Evolutionary conservation across 2,329 filamentous ascomycete species (phyloP).

Genomic region (Fusarium proliferatum): DNA sequence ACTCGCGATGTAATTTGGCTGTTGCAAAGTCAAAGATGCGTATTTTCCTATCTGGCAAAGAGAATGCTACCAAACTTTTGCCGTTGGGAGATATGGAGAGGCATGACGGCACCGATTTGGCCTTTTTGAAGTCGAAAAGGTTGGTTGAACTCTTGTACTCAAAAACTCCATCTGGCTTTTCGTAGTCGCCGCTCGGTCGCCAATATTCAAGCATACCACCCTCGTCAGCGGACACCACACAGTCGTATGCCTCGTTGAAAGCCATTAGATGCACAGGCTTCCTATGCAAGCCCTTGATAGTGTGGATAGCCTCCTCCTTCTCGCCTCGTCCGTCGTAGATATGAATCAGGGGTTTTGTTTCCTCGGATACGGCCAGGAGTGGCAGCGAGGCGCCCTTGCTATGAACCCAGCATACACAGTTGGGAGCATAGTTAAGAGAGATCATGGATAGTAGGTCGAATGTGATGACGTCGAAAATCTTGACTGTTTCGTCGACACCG

Average conservation of each 20-base stretch:
- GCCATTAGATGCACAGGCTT: slow-evolving; percentile 84
- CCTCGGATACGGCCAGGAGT: slow-evolving; percentile 84
- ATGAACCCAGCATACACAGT: slow-evolving; percentile 92
- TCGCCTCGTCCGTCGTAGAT: slow-evolving; percentile 94
- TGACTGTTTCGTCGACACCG: slow-evolving; percentile 80
- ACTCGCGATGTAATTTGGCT: slow-evolving; percentile 89
- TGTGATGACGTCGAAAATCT: slow-evolving; percentile 84
- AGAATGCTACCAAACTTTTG: slow-evolving; percentile 87
- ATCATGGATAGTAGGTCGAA: slow-evolving; percentile 90
- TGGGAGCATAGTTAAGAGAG: slow-evolving; percentile 78
- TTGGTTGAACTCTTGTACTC: slow-evolving; percentile 93
- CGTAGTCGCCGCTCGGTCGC: slow-evolving; percentile 81
- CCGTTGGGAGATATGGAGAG: slow-evolving; percentile 89
- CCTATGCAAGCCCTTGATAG: slow-evolving; percentile 81
- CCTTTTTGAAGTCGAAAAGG: slow-evolving; percentile 96
- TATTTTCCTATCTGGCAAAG: slow-evolving; percentile 92
- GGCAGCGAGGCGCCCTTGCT: slow-evolving; percentile 87
- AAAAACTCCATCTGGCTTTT: slow-evolving; percentile 93
- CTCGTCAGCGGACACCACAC: slow-evolving; percentile 89
- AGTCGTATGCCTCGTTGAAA: slow-evolving; percentile 90
- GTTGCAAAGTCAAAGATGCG: slow-evolving; percentile 92
- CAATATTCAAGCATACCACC: slow-evolving; percentile 98
- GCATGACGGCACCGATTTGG: slow-evolving; percentile 84
- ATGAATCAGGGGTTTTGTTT: slow-evolving; percentile 76
- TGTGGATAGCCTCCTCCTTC: slow-evolving; percentile 79